Evolutionary conservation across 331 rosid species (phyloP), one percentile per base, ranked within the genome.

Genomic region (Ulmus americana): DNA sequence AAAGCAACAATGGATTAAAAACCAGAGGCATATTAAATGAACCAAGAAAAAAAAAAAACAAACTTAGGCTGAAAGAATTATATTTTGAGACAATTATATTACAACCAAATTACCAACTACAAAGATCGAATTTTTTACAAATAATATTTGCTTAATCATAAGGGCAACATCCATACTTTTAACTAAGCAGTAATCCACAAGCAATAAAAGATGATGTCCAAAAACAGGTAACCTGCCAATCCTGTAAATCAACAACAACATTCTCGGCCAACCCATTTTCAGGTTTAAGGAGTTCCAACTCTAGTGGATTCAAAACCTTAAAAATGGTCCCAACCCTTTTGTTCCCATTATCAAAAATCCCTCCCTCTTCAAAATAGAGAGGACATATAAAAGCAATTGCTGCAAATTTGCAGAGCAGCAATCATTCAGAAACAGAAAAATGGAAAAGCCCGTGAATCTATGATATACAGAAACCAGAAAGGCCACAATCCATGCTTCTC

Each of bases 171-270:
- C 61, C 13, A 28, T 13, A 13, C 5, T 0, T 42, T 10, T n/a
- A 45, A 60, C 6, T 20, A 10, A 55, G 59, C 12, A 35, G 35
- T 0, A 22, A 28, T 55, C 40, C 18, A 53, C 42, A n/a, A 39
- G 10, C 46, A 14, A 58, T n/a, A 58, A 16, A 39, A 59, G 45
- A 72, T 64, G 35, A 71, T 45, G 8, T 44, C 43, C 42, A 47
- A 72, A 55, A 0, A 8, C 2, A 52, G 18, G 68, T 52, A 70
- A 92, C 97, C 97, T 88, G 97, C 96, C 97, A 91, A 77, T 91
- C 96, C 16, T 79, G 84, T 22, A 91, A 85, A 71, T 87, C 77
- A 46, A 91, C 83, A 39, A 88, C 83, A 71, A 86, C 73, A 77
- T 80, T 91, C 66, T 85, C 87, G 1, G 76, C 82, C 6, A 65